Base-by-base conservation (phyloP, 441 rosid genomes). In the Lepidium campestre region DNA sequence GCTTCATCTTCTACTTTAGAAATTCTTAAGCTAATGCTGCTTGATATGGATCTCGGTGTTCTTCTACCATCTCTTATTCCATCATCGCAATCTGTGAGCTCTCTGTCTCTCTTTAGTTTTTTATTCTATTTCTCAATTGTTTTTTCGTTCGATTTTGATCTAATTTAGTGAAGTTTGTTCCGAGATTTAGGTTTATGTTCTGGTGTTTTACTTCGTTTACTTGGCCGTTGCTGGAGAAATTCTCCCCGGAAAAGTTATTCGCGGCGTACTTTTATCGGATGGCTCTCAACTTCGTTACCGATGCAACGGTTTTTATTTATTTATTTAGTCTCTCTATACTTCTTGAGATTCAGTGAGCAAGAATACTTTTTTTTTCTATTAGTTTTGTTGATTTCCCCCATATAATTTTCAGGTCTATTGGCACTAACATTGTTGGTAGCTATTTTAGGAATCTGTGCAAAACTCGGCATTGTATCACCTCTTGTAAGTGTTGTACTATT, bases 151-250 rank as follows among this genome's bases (percentile, higher is more conserved):
- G 7, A 0, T 19, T 27, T 22, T 59, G 59, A 13, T 35, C 19
- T 15, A 9, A 12, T 22, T 57, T 35, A 11, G 42, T 40, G 39
- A 0, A 4, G 5, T 13, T 31, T 20, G 19, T 19, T 15, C 37
- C 12, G 56, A 45, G 31, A 58, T 47, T 25, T 47, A 93, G 93
- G 85, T 77, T 53, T 79, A 66, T 19, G 75, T 85, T 34, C 68
- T 90, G 35, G 67, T 53, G 37, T 36, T 77, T 23, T 93, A 74
- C 83, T 84, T 88, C 73, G 61, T 66, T 52, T 93, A 90, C 79
- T 68, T 93, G 85, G 96, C 87, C n/a, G 59, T 83, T 57, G 85
- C 82, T 53, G 96, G 97, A 78, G 82, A 86, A 57, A 20, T 79
- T 14, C 64, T 88, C 20, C 96, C 89, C 23, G 94, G 96, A 3